Conservation (phyloP, 2,329 filamentous ascomycete species). For the Colletotrichum sp. region DNA sequence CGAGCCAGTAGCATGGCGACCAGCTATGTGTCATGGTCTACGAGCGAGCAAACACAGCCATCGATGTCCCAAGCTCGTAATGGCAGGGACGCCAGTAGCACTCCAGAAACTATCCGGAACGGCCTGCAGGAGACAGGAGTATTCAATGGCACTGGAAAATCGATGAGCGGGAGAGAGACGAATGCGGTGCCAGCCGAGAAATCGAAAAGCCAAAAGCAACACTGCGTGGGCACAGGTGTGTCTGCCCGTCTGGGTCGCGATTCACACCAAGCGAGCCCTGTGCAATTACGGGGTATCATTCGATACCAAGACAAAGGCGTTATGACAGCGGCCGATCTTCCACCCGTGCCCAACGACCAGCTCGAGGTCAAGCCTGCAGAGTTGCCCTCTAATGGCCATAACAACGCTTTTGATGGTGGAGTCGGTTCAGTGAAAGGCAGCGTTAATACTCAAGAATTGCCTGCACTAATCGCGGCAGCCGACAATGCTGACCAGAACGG, state of each 20-base stretch:
- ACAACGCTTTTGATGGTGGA: background rate
- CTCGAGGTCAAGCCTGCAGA: background rate
- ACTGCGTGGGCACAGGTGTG: background rate
- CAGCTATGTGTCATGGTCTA: constrained; percentile 27
- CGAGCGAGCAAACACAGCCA: constrained; percentile 2
- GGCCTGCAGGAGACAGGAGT: constrained; percentile 7
- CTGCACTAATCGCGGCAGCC: background rate
- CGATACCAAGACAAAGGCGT: constrained; percentile 24
- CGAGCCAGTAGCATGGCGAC: constrained; percentile 12
- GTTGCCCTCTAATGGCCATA: background rate
- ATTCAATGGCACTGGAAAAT: background rate
- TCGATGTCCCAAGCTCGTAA: background rate
- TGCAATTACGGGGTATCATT: background rate
- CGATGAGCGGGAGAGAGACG: background rate
- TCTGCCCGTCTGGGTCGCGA: background rate
- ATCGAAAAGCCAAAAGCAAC: background rate
- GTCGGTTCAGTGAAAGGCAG: background rate
- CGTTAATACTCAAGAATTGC: background rate
- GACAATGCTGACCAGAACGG: background rate
- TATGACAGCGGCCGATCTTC: background rate
- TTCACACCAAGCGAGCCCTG: no score
- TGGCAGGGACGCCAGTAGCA: background rate
- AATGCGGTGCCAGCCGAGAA: background rate
- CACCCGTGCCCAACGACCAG: constrained; percentile 10
- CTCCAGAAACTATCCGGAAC: background rate